A percentile compares a stretch with the other conserved stretches of the same genome.
phyloP scores from a whole-genome alignment of 768 basidiomycete species.

The Russula dissimulans region DNA sequence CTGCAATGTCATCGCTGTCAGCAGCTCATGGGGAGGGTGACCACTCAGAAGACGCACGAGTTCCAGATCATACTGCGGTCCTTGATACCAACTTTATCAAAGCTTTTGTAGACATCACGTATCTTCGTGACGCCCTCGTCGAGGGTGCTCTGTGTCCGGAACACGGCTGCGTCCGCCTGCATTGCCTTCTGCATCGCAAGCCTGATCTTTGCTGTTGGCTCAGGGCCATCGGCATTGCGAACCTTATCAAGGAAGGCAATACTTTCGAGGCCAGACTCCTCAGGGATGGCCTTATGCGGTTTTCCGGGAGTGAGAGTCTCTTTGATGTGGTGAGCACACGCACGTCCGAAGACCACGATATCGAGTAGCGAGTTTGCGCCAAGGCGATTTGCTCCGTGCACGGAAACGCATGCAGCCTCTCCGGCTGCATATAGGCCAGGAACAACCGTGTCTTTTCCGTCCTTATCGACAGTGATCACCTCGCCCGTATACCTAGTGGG shows the following conservation, averaged over 20 bases:
- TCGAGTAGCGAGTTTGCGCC: slow-evolving; percentile 98
- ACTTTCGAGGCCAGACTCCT: slow-evolving; percentile 74
- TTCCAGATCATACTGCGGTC: slow-evolving; percentile 99
- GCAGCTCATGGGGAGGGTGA: neutral
- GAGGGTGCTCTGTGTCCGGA: slow-evolving; percentile 85
- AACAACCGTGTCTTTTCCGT: slow-evolving; percentile 89
- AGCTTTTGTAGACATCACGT: slow-evolving; percentile 77
- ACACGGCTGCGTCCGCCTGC: slow-evolving; percentile 97
- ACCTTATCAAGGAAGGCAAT: slow-evolving; percentile 87
- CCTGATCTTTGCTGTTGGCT: slow-evolving; percentile 84
- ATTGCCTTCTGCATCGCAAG: slow-evolving; percentile 98
- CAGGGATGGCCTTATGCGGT: slow-evolving; percentile 81
- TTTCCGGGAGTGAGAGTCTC: slow-evolving; percentile 84
- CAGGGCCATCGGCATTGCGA: slow-evolving; percentile 70
- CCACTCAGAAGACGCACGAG: slow-evolving; percentile 49
- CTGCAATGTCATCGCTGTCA: slow-evolving; percentile 31
- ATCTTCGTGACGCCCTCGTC: slow-evolving; percentile 92
- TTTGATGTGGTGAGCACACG: slow-evolving; percentile 96
- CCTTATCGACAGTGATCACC: slow-evolving; percentile 77
- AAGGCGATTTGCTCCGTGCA: slow-evolving; percentile 98
- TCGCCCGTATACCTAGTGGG: slow-evolving; percentile 98
- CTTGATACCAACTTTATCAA: slow-evolving; percentile 88
- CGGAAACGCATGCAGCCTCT: slow-evolving; percentile 97
- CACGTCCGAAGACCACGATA: slow-evolving; percentile 98
- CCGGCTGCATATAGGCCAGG: slow-evolving; percentile 98